Percentiles rank a stretch among this genome's conserved stretches.
phyloP scores from a whole-genome alignment of 164 flowering plant genomes.

The Magnolia officinalis region DNA sequence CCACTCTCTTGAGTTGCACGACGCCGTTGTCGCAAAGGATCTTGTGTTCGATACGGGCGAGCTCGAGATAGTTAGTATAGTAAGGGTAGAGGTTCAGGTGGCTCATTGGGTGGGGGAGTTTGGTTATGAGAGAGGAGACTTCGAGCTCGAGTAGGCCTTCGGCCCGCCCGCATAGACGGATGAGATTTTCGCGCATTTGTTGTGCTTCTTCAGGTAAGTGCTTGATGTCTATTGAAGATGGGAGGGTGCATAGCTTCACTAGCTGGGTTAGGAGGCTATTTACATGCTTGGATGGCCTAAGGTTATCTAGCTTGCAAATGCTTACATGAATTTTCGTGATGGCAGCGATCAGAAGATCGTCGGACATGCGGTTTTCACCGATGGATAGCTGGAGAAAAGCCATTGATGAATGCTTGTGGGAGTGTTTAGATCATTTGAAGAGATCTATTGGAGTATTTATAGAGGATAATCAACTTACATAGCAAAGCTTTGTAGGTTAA shows the following conservation, averaged over 20 bases:
- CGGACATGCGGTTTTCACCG: constrained; percentile 16
- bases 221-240: constrained; percentile 33
- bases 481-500: too few species aligned
- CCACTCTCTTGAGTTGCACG: constrained; percentile 39
- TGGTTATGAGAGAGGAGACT: constrained; percentile 30
- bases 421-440: background rate
- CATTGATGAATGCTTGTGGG: constrained; percentile 18
- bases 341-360: constrained; percentile 27
- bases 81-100: constrained; percentile 50
- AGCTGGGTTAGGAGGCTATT: constrained; percentile 44
- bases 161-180: constrained; percentile 37
- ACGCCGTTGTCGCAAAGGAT: constrained; percentile 30
- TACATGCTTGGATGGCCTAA: constrained; percentile 44
- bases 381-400: constrained; percentile 27
- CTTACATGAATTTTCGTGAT: constrained; percentile 35
- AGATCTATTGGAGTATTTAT: background rate
- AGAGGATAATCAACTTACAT: background rate
- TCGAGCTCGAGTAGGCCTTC: constrained; percentile 52
- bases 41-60: constrained; percentile 34
- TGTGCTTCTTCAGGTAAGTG: constrained; percentile 25
- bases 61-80: constrained; percentile 48
- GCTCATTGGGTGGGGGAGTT: constrained; percentile 30
- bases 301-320: constrained; percentile 38
- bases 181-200: constrained; percentile 37
- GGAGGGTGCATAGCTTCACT: constrained; percentile 39